Percentiles rank a stretch among this genome's conserved stretches.
phyloP scores from a whole-genome alignment of 129 eudicot genomes.

The Scalesia atractyloides region DNA sequence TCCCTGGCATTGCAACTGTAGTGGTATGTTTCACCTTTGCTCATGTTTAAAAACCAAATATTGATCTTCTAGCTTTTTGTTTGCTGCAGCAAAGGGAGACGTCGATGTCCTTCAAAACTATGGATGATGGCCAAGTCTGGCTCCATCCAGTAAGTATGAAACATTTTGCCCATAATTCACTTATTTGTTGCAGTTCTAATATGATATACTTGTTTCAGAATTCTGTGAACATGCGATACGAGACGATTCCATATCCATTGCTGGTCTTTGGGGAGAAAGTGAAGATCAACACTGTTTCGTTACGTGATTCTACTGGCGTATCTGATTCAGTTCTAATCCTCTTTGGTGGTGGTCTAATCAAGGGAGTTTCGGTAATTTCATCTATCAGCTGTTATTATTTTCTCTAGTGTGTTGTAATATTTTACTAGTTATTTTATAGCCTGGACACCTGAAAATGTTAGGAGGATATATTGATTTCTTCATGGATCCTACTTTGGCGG shows the following conservation, averaged over 20 bases:
- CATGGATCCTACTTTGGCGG: conserved; percentile 88
- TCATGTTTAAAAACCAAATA: background rate
- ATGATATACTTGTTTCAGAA: conserved; percentile 51
- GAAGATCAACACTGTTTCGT: conserved; percentile 78
- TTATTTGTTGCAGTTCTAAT: conserved; percentile 1
- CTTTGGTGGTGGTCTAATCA: conserved; percentile 77
- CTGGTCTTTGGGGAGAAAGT: conserved; percentile 96
- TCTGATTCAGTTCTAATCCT: conserved; percentile 93
- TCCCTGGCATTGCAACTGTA: conserved; percentile 94
- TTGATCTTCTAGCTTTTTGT: conserved; percentile 4
- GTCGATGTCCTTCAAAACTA: conserved; percentile 95
- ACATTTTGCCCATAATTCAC: conserved; percentile 1
- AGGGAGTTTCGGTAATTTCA: conserved; percentile 69
- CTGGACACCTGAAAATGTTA: conserved; percentile 91
- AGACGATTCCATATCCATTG: conserved; percentile 94
- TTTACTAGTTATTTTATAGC: conserved; percentile 37
- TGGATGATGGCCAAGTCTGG: conserved; percentile 96
- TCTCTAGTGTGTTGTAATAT: conserved; percentile 6
- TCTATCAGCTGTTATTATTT: background rate
- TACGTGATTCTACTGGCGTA: conserved; percentile 98
- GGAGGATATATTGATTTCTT: conserved; percentile 89
- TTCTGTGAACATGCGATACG: conserved; percentile 95
- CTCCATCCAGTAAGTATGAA: conserved; percentile 77
- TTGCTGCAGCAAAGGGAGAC: conserved; percentile 92
- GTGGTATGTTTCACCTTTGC: conserved; percentile 57